Percentiles rank a stretch among this genome's conserved stretches.
Conservation (phyloP, 2,329 filamentous ascomycete genomes). For the Helotiales sp. region DNA sequence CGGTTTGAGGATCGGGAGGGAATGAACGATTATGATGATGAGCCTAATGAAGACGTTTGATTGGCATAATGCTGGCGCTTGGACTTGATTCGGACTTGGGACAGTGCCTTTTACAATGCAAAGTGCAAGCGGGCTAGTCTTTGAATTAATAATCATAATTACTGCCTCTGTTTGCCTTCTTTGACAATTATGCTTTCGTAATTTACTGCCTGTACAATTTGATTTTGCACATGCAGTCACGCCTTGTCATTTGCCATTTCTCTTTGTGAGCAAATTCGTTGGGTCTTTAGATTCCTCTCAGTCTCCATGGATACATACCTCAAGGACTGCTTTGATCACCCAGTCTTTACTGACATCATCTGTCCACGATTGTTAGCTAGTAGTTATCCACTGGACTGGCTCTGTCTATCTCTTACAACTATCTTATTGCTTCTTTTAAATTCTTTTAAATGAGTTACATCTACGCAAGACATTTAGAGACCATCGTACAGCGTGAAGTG, state of each 20-base stretch:
- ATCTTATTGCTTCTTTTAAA: too few relatives aligned
- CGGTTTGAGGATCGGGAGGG: constrained; percentile 77
- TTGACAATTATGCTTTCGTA: background rate
- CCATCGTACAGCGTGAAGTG: too few relatives aligned
- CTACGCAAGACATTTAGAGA: too few relatives aligned
- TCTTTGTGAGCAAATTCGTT: background rate
- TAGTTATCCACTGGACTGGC: too few relatives aligned
- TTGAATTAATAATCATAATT: background rate
- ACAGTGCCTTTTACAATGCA: background rate
- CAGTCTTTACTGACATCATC: too few relatives aligned
- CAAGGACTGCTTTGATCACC: too few relatives aligned
- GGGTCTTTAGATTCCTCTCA: too few relatives aligned
- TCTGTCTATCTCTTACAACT: too few relatives aligned
- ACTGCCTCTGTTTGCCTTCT: background rate
- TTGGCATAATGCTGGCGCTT: background rate
- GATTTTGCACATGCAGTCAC: background rate
- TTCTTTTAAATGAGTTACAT: too few relatives aligned
- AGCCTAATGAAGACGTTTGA: constrained; percentile 48
- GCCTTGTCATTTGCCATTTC: background rate
- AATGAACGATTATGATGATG: constrained; percentile 60
- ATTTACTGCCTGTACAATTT: background rate
- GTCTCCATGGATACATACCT: too few relatives aligned
- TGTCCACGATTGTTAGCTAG: too few relatives aligned
- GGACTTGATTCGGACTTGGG: constrained; percentile 5
- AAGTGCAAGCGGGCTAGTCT: background rate